Percentiles rank a stretch among this genome's conserved stretches.
These are phyloP conservation scores for Lactifluus volemus DNA, from an alignment of 768 basidiomycete genomes.

Conservation along the genomic window DNA sequence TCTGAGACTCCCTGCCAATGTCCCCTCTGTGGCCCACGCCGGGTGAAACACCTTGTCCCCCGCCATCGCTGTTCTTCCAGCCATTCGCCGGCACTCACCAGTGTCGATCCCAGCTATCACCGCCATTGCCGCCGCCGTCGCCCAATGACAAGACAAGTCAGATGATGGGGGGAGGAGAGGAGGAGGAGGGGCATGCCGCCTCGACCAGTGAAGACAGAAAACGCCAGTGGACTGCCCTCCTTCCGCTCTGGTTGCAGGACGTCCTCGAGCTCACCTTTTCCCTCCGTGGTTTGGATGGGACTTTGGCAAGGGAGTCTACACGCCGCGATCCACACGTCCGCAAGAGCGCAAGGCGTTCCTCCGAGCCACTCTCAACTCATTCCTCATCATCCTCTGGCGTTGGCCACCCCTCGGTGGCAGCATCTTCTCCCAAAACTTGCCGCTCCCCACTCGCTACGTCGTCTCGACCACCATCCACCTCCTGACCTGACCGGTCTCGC, in stretches of 20 bases:
- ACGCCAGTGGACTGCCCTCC: slow-evolving; percentile 9
- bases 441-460: slow-evolving; percentile 41
- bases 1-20: too few species aligned
- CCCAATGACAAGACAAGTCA: not conserved
- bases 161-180: not conserved
- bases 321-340: slow-evolving; percentile 47
- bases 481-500: slow-evolving; percentile 45
- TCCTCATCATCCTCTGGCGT: slow-evolving; percentile 52
- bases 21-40: too few species aligned
- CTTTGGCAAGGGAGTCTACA: slow-evolving; percentile 48
- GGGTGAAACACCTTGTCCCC: too few species aligned
- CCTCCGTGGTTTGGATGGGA: slow-evolving; percentile 64
- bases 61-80: too few species aligned
- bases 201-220: not conserved
- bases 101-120: slow-evolving; percentile 12
- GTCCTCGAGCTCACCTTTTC: slow-evolving; percentile 51
- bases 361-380: slow-evolving; percentile 40
- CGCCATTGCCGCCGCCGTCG: not conserved
- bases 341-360: slow-evolving; percentile 47
- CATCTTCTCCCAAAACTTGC: slow-evolving; percentile 53
- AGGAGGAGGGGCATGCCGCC: too few species aligned
- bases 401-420: slow-evolving; percentile 54
- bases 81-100: too few species aligned
- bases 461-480: slow-evolving; percentile 62
- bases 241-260: slow-evolving; percentile 48